phyloP scores from a whole-genome alignment of 345 rosid species.

The Conringia planisiliqua region DNA sequence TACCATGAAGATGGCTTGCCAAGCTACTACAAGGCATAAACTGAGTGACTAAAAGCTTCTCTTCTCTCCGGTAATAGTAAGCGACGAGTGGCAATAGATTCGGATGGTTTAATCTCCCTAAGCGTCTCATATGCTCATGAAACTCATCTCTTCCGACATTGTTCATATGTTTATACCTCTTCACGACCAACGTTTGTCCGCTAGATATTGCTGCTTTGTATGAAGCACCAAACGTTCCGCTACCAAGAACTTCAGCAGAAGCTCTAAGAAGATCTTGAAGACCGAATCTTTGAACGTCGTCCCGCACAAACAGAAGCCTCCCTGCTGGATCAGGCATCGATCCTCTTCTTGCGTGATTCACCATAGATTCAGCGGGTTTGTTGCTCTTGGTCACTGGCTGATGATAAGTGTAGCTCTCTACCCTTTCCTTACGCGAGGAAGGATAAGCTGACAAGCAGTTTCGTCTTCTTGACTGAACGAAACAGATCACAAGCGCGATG shows the following conservation, averaged over 20 bases:
- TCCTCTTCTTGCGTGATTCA: conserved; percentile 6
- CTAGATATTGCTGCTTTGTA: conserved; percentile 52
- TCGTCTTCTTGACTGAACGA: conserved; percentile 21
- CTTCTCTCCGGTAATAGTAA: conserved; percentile 66
- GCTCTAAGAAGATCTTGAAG: conserved; percentile 63
- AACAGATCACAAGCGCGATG: conserved; percentile 24
- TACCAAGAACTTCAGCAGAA: conserved; percentile 76
- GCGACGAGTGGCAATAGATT: conserved; percentile 52
- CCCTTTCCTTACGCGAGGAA: conserved; percentile 19
- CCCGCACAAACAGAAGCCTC: conserved; percentile 47
- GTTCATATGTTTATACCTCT: conserved; percentile 78
- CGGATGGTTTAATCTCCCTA: conserved; percentile 59
- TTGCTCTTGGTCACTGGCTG: not conserved
- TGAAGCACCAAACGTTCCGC: conserved; percentile 77
- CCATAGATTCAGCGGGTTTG: conserved; percentile 19
- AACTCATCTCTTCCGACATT: conserved; percentile 63
- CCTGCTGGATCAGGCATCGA: conserved; percentile 36
- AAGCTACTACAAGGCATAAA: conserved; percentile 52
- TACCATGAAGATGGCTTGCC: conserved; percentile 72
- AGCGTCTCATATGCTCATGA: conserved; percentile 63
- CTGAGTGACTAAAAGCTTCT: conserved; percentile 58
- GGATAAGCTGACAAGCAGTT: not conserved
- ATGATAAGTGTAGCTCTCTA: conserved; percentile 31
- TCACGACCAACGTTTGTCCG: conserved; percentile 54
- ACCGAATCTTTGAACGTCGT: conserved; percentile 50